Evolutionary conservation across 1,139 yeast genomes (phyloP).

Genomic region (Lodderomyces orthopsilosis): DNA sequence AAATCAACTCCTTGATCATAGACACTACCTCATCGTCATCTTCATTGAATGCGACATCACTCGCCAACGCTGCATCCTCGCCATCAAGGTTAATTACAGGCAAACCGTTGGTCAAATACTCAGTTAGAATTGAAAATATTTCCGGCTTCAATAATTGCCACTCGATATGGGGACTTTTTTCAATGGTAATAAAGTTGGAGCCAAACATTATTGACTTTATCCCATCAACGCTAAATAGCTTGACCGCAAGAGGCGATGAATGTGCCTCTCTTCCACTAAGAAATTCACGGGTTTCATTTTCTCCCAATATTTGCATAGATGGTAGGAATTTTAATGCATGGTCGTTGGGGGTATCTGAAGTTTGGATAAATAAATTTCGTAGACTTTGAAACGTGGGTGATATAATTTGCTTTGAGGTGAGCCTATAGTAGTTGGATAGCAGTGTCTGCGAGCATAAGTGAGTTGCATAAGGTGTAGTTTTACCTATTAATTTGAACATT

Average conservation of each 20-base stretch:
- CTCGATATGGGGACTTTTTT: conserved; percentile 52
- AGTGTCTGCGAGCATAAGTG: background rate
- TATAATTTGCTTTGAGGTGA: background rate
- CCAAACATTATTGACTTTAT: conserved; percentile 54
- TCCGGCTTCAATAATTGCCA: conserved; percentile 90
- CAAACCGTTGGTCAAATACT: conserved; percentile 75
- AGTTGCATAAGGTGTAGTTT: background rate
- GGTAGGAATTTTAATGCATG: conserved; percentile 48
- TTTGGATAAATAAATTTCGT: conserved; percentile 32
- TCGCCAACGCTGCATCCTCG: conserved; percentile 18
- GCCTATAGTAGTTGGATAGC: background rate
- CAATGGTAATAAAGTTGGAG: conserved; percentile 75
- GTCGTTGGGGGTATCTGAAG: conserved; percentile 46
- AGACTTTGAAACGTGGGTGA: background rate
- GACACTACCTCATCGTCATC: conserved; percentile 79
- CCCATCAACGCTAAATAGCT: conserved; percentile 51
- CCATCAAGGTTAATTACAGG: conserved; percentile 45
- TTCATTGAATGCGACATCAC: conserved; percentile 44
- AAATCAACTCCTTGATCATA: conserved; percentile 89
- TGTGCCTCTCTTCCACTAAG: conserved; percentile 56
- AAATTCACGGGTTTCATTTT: conserved; percentile 51
- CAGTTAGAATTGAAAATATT: conserved; percentile 80
- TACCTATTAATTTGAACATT: background rate
- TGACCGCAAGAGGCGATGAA: conserved; percentile 53
- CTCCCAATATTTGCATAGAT: conserved; percentile 40